These are phyloP conservation scores for Rosa multiflora DNA, from an alignment of 306 rosid species.

Conservation along the genomic window DNA sequence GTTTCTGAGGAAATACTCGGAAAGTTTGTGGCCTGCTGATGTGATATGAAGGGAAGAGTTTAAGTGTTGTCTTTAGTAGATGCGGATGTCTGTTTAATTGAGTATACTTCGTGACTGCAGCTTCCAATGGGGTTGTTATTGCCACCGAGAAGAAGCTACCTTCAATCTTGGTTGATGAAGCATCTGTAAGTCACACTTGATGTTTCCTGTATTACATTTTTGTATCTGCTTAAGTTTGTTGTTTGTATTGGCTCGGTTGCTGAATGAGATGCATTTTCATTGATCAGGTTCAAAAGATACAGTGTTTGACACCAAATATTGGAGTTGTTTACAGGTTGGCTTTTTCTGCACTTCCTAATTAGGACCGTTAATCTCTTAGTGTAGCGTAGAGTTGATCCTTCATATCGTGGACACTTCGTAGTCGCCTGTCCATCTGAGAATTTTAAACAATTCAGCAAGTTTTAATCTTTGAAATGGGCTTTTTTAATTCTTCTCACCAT, in stretches of 20 bases:
- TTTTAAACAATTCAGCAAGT: neutral
- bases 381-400: neutral
- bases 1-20: neutral
- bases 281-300: conserved; percentile 85
- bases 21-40: neutral
- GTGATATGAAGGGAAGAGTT: neutral
- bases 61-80: neutral
- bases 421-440: neutral
- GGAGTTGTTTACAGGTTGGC: conserved; percentile 94
- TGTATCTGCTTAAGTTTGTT: neutral
- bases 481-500: conserved; percentile 1
- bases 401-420: neutral
- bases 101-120: conserved; percentile 44
- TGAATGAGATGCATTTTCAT: conserved; percentile 4
- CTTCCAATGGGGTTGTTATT: conserved; percentile 94
- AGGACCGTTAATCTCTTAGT: neutral
- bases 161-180: conserved; percentile 89
- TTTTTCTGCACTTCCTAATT: neutral
- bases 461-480: neutral
- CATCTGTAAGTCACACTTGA: conserved; percentile 59
- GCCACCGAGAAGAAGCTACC: conserved; percentile 98
- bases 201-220: neutral
- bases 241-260: neutral
- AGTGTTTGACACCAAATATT: conserved; percentile 79
- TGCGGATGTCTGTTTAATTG: neutral